Evolutionary conservation across 352 stramenopile genomes (phyloP).

Genomic region (Halophytophthora batemanensis): DNA sequence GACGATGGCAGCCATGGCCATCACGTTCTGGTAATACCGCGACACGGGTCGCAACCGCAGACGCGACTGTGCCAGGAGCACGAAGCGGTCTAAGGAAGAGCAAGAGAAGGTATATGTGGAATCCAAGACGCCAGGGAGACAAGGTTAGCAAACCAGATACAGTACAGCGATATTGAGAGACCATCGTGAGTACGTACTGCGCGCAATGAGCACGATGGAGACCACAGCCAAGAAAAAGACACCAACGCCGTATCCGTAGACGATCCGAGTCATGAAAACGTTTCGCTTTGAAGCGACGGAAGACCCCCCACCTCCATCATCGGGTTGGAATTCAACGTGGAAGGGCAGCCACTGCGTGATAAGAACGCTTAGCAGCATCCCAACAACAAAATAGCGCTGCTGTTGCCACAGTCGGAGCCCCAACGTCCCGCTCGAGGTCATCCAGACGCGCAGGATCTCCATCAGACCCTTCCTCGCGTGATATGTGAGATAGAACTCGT

Average conservation of each 20-base stretch:
- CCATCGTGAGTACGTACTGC: conserved; percentile 16
- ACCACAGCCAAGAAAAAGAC: conserved; percentile 31
- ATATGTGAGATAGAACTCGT: conserved; percentile 40
- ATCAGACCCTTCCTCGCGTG: conserved; percentile 39
- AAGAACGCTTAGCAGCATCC: conserved; percentile 19
- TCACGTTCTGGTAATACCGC: conserved; percentile 51
- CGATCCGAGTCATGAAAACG: conserved; percentile 33
- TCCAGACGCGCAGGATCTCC: conserved; percentile 55
- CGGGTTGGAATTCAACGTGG: conserved; percentile 1
- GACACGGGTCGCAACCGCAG: conserved; percentile 40
- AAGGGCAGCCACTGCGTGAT: conserved; percentile 9
- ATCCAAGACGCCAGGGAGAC: no score
- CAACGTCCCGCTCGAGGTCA: conserved; percentile 54
- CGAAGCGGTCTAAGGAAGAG: conserved; percentile 40
- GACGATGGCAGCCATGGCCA: conserved; percentile 35
- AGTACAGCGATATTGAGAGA: background rate
- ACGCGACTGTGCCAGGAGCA: conserved; percentile 46
- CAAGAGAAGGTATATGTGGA: background rate
- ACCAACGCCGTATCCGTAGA: conserved; percentile 32
- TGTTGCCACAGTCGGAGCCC: conserved; percentile 48
- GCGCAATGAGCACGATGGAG: conserved; percentile 40
- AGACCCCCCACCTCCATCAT: conserved; percentile 1
- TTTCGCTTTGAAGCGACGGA: conserved; percentile 15
- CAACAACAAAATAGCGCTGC: conserved; percentile 31
- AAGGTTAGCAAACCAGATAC: background rate